Evolutionary conservation across 306 rosid species (phyloP), one percentile per base, ranked within the genome.

Genomic region (Fagus crenata): DNA sequence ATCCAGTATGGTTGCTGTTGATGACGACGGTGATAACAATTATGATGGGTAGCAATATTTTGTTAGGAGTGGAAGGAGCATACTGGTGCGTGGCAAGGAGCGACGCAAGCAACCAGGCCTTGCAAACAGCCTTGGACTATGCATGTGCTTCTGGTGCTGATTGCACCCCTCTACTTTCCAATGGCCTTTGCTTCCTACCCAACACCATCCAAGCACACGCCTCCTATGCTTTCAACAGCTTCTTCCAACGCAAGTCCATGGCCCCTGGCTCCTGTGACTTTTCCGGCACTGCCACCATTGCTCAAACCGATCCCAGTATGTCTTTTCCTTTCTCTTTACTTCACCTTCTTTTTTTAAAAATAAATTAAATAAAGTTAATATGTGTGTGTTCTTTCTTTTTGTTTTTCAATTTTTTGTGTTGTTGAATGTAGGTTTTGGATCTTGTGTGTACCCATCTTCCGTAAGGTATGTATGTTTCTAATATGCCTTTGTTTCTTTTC

Each of bases 131-230:
- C 0, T 74, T 95, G 60, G 97, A 95, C 83, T 95, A 95, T 51
- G 96, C 97, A 15, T 95, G 99, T 60, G 82, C 83, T 0, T 49
- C 89, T 2, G 97, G 97, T 0, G 97, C 92, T 7, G 97, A 95
- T 71, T 95, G 99, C 83, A 35, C 53, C 4, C 83, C 97, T 2
- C 56, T 95, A 31, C 93, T 82, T 43, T 4, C 92, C 0, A 76
- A 84, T 56, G 97, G 96, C 0, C 89, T 95, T 5, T 95, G 99
- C 33, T 95, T 75, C 69, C 92, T 95, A 0, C 99, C 99, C 0
- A 95, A 95, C 76, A 92, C 97, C 22, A 81, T 95, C 77, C 99
- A 89, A 59, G 99, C 98, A 11, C 99, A 91, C 60, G 85, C 99
- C 80, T 95, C 99, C 7, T 96, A 91, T 69, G 99, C 98, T 63